Conservation (phyloP, 139 green algal species). For the Micractinium conductrix region DNA sequence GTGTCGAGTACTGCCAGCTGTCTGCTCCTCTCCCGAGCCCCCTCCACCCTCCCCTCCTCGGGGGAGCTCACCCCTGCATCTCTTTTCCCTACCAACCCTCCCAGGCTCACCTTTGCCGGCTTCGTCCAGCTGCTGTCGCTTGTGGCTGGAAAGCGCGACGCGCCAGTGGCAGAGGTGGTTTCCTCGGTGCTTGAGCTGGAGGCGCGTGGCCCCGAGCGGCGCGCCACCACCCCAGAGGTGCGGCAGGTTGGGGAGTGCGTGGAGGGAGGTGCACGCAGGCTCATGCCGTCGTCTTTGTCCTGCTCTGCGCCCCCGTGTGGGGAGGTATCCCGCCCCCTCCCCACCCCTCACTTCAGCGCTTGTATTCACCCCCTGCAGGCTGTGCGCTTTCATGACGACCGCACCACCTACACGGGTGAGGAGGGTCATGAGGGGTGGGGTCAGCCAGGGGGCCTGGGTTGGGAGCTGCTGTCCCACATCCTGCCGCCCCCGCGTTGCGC, state of each 20-base stretch:
- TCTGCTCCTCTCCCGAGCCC: neutral
- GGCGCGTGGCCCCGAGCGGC: neutral
- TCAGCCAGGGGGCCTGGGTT: too few species aligned
- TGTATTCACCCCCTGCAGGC: too few species aligned
- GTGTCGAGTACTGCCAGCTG: neutral
- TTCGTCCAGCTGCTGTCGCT: conserved; percentile 18
- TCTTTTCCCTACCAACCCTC: too few species aligned
- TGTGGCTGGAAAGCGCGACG: conserved; percentile 7
- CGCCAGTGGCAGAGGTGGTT: neutral
- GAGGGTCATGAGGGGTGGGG: too few species aligned
- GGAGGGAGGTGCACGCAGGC: too few species aligned
- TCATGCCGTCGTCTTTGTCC: too few species aligned
- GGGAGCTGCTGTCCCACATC: neutral
- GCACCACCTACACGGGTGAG: conserved; percentile 9
- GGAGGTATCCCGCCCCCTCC: too few species aligned
- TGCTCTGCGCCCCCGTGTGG: too few species aligned
- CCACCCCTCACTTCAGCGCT: too few species aligned
- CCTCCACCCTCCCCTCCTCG: neutral
- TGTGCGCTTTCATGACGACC: conserved; percentile 7
- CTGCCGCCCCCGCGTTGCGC: neutral
- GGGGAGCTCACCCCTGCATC: too few species aligned
- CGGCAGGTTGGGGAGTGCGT: too few species aligned
- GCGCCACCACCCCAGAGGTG: conserved; percentile 15
- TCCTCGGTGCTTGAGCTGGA: neutral
- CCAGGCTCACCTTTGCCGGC: conserved; percentile 13